Conservation (phyloP, 768 basidiomycete genomes). For the Mycena alexandri region DNA sequence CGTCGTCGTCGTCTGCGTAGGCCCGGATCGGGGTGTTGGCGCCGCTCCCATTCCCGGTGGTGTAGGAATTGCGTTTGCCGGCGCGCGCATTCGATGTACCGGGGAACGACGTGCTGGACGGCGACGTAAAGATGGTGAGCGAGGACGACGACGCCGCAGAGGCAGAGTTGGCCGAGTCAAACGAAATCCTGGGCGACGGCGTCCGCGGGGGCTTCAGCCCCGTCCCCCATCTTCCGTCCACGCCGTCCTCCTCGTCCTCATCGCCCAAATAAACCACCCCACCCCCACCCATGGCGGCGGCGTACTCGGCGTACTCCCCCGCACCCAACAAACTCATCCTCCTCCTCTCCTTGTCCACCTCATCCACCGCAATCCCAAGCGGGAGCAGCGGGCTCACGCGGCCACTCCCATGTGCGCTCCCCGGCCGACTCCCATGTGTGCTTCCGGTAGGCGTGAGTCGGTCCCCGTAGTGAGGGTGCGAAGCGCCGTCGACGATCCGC, state of each 20-base stretch:
- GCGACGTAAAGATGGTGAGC: too few relatives aligned
- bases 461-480: slow-evolving; percentile 12
- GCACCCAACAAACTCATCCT: slow-evolving; percentile 6
- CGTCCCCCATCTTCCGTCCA: too few relatives aligned
- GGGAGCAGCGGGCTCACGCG: slow-evolving; percentile 31
- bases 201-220: slow-evolving; percentile 1
- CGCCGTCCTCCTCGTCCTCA: slow-evolving; percentile 15
- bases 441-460: neutral
- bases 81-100: too few relatives aligned
- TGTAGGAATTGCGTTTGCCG: too few relatives aligned
- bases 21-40: slow-evolving; percentile 10
- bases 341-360: slow-evolving; percentile 37
- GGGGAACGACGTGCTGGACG: too few relatives aligned
- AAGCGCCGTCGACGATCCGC: slow-evolving; percentile 10
- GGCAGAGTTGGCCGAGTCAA: neutral
- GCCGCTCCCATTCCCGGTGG: too few relatives aligned
- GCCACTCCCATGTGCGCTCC: slow-evolving; percentile 19
- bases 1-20: slow-evolving; percentile 36
- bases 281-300: too few relatives aligned
- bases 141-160: neutral
- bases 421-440: neutral
- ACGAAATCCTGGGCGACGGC: slow-evolving; percentile 11
- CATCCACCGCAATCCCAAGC: slow-evolving; percentile 38
- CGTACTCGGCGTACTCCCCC: too few relatives aligned
- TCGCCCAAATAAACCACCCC: slow-evolving; percentile 3